Percentiles rank a stretch among this genome's conserved stretches.
phyloP scores from a whole-genome alignment of 2,329 filamentous ascomycete genomes.

The Ustulina deusta region DNA sequence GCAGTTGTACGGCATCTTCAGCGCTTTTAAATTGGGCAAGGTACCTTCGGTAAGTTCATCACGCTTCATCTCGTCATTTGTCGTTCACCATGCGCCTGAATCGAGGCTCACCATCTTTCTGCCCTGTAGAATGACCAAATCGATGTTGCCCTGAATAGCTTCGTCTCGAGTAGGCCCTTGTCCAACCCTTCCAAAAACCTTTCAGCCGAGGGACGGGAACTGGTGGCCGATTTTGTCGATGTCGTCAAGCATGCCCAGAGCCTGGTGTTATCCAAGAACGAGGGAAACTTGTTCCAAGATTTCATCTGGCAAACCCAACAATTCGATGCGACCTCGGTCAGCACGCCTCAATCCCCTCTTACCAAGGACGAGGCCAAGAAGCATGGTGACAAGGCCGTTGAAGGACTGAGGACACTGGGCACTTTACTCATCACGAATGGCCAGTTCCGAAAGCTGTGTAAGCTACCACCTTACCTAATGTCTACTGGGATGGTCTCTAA shows the following conservation, averaged over 20 bases:
- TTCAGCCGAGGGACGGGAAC: slow-evolving; percentile 82
- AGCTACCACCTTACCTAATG: slow-evolving; percentile 52
- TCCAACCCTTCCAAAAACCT: slow-evolving; percentile 79
- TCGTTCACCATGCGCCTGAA: background rate
- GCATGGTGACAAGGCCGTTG: slow-evolving; percentile 84
- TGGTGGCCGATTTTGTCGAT: slow-evolving; percentile 80
- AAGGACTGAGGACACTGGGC: slow-evolving; percentile 88
- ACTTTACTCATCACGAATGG: slow-evolving; percentile 94
- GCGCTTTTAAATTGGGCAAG: slow-evolving; percentile 89
- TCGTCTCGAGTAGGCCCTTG: slow-evolving; percentile 78
- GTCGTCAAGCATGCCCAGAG: slow-evolving; percentile 85
- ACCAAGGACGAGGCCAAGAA: slow-evolving; percentile 82
- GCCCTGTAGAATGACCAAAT: slow-evolving; percentile 85
- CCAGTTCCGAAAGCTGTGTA: slow-evolving; percentile 91
- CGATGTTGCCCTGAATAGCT: slow-evolving; percentile 92
- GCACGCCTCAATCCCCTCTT: slow-evolving; percentile 73
- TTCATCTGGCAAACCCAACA: slow-evolving; percentile 95
- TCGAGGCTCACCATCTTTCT: slow-evolving; percentile 32
- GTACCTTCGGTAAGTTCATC: slow-evolving; percentile 78
- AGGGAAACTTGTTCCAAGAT: slow-evolving; percentile 93
- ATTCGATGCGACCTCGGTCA: slow-evolving; percentile 72
- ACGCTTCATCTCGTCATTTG: slow-evolving; percentile 35
- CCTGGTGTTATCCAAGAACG: slow-evolving; percentile 91
- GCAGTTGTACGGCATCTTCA: slow-evolving; percentile 90
- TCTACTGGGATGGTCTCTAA: background rate